Conservation (phyloP, 306 rosid genomes). For the Dryas alaskensis region DNA sequence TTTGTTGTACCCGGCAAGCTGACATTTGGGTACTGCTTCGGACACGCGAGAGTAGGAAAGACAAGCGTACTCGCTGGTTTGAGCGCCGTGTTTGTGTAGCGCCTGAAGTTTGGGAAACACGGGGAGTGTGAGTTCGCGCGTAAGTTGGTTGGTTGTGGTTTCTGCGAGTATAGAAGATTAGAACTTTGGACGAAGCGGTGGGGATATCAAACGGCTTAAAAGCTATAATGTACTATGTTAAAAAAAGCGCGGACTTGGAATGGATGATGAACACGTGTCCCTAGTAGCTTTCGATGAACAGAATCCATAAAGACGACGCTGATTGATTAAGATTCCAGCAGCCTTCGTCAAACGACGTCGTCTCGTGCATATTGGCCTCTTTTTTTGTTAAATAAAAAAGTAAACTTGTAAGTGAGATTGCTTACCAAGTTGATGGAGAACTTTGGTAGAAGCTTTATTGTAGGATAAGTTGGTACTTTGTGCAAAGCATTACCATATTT, state of each 20-base stretch:
- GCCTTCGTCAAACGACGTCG: too few species aligned
- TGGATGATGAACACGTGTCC: slow-evolving; percentile 7
- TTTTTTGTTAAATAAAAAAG: too few species aligned
- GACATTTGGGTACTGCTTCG: not conserved
- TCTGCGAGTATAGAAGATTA: too few species aligned
- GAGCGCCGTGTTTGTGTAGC: not conserved
- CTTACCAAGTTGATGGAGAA: too few species aligned
- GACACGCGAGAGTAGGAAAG: not conserved
- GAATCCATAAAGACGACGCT: not conserved
- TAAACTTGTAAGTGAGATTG: too few species aligned
- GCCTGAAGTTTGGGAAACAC: not conserved
- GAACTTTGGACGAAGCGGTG: not conserved
- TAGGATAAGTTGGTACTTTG: too few species aligned
- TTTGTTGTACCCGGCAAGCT: not conserved
- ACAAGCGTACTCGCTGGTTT: not conserved
- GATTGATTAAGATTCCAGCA: not conserved
- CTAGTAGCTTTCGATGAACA: not conserved
- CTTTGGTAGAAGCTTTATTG: too few species aligned
- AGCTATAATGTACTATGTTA: not conserved
- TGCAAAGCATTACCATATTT: too few species aligned
- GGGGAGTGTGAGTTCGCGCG: too few species aligned
- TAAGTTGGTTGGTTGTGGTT: too few species aligned
- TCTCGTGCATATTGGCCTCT: too few species aligned
- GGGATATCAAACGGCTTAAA: not conserved
- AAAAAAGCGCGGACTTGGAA: not conserved